These are phyloP conservation scores for Thuja plicata DNA, from an alignment of 83 land plant genomes.

Conservation along the genomic window DNA sequence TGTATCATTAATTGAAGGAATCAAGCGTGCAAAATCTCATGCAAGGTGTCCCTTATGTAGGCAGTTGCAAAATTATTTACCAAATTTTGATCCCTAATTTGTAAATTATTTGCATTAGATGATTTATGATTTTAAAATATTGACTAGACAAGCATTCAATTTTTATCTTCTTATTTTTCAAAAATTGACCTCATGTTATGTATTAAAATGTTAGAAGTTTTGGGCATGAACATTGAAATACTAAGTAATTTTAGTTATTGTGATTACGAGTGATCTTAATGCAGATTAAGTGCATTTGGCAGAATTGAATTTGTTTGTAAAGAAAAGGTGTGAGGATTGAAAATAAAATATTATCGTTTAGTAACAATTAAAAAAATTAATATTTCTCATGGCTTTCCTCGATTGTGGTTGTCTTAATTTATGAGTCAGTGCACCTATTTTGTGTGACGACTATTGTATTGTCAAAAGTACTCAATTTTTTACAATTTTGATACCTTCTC, in stretches of 20 bases:
- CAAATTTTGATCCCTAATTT: neutral
- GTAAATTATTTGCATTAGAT: conserved; percentile 3
- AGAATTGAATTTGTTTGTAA: conserved; percentile 32
- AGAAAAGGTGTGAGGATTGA: conserved; percentile 1
- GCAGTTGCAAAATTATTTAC: conserved; percentile 25
- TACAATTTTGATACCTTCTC: no score
- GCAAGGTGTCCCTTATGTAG: no score
- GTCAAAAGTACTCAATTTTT: neutral
- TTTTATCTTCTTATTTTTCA: neutral
- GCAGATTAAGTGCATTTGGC: conserved; percentile 29
- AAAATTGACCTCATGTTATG: neutral
- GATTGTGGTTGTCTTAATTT: neutral
- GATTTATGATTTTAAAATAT: neutral
- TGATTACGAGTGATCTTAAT: conserved; percentile 31
- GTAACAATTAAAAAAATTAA: neutral
- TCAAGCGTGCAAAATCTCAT: conserved; percentile 24
- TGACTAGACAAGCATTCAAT: neutral
- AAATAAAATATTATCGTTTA: neutral
- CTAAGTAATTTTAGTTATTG: neutral
- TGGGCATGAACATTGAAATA: neutral
- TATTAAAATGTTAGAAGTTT: neutral
- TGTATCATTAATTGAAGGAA: conserved; percentile 31
- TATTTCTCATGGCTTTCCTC: neutral
- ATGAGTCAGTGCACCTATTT: neutral
- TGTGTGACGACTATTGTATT: neutral